Percentiles rank a stretch among this genome's conserved stretches.
These are phyloP conservation scores for Hypoxylon sp. DNA, from an alignment of 2,329 filamentous ascomycete species.

Conservation along the genomic window DNA sequence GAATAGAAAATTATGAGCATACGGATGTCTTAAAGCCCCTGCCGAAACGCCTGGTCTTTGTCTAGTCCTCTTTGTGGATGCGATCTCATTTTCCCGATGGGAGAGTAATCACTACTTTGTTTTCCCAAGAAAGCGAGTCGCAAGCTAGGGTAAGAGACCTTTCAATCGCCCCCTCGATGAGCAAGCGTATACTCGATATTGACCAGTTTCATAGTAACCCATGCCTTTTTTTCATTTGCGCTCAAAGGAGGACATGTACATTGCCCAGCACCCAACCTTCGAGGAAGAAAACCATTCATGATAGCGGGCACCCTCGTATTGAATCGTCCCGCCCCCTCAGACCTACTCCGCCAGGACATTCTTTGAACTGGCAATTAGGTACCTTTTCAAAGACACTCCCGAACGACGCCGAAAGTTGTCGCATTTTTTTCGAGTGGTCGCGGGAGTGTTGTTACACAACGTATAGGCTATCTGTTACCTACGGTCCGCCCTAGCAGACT, in stretches of 20 bases:
- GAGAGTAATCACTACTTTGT: background rate
- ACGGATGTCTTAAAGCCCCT: background rate
- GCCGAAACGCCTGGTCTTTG: background rate
- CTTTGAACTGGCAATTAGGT: too few relatives aligned
- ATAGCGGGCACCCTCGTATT: too few relatives aligned
- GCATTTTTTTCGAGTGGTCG: too few relatives aligned
- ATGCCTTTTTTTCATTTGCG: too few relatives aligned
- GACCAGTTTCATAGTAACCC: too few relatives aligned
- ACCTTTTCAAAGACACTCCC: too few relatives aligned
- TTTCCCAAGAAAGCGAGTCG: background rate
- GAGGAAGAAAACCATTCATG: background rate
- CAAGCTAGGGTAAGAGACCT: background rate
- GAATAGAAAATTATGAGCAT: background rate
- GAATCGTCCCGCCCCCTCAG: too few relatives aligned
- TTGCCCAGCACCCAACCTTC: background rate
- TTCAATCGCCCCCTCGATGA: background rate
- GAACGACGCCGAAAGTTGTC: too few relatives aligned
- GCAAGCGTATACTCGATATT: background rate
- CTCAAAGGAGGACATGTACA: background rate
- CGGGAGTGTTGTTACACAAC: background rate
- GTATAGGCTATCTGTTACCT: background rate
- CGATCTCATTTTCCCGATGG: background rate
- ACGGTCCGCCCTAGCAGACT: too few relatives aligned
- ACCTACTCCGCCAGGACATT: too few relatives aligned
- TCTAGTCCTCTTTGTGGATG: slow-evolving; percentile 1